Evolutionary conservation across 2,329 filamentous ascomycete genomes (phyloP).

Genomic region (Diaporthe batatas): DNA sequence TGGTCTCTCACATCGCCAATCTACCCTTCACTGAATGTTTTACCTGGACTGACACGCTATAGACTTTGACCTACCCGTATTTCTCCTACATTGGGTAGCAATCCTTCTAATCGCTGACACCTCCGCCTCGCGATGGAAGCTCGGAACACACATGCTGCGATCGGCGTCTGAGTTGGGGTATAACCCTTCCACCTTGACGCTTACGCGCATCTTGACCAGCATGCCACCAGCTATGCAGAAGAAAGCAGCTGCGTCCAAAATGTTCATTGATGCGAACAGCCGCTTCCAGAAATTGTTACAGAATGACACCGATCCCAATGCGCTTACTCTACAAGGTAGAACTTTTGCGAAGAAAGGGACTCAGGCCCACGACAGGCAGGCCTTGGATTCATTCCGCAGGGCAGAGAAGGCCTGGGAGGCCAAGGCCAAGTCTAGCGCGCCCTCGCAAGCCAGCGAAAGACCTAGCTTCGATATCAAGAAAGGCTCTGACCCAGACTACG

Average conservation of each 20-base stretch:
- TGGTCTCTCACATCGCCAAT: background rate
- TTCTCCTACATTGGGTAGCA: conserved; percentile 52
- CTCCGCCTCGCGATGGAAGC: conserved; percentile 31
- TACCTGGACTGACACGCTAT: conserved; percentile 1
- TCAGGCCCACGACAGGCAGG: conserved; percentile 44
- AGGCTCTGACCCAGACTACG: background rate
- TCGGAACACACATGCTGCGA: conserved; percentile 53
- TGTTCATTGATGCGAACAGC: conserved; percentile 44
- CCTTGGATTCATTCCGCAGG: conserved; percentile 46
- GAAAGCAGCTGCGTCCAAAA: conserved; percentile 43
- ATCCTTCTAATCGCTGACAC: conserved; percentile 45
- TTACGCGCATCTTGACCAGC: conserved; percentile 46
- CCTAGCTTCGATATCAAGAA: conserved; percentile 30
- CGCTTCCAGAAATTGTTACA: conserved; percentile 46
- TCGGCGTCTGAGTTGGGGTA: conserved; percentile 52
- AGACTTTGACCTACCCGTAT: conserved; percentile 47
- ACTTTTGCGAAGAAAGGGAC: conserved; percentile 43
- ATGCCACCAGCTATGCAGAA: conserved; percentile 41
- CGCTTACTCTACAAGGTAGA: conserved; percentile 54
- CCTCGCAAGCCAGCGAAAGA: background rate
- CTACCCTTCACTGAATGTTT: background rate
- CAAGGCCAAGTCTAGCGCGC: conserved; percentile 6
- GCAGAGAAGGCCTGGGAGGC: conserved; percentile 33
- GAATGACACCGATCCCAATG: conserved; percentile 48
- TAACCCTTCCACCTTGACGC: conserved; percentile 53